phyloP scores from a whole-genome alignment of 2,329 filamentous ascomycete genomes.

The Fonsecaea monophora region DNA sequence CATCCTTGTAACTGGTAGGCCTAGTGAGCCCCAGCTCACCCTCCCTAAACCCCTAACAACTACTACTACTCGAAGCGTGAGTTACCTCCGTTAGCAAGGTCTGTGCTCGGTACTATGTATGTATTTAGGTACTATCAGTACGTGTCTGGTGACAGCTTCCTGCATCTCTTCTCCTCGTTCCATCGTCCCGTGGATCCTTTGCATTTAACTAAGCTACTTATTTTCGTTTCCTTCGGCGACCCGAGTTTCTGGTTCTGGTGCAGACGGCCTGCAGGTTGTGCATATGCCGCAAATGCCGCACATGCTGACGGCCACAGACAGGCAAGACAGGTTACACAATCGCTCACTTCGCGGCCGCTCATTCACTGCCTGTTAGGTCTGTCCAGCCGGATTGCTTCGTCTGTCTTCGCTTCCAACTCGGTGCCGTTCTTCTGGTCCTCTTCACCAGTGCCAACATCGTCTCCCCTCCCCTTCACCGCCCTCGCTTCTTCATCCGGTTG shows the following conservation, averaged over 20 bases:
- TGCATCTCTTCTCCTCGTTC: not conserved
- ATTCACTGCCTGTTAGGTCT: no score
- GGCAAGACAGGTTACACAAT: conserved; percentile 7
- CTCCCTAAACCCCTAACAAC: no score
- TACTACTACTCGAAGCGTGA: no score
- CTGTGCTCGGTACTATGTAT: no score
- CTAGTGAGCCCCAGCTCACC: no score
- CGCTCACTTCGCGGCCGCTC: not conserved
- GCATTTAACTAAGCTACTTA: not conserved
- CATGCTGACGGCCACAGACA: not conserved
- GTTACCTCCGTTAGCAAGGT: no score
- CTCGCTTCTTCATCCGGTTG: conserved; percentile 5
- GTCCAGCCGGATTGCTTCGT: not conserved
- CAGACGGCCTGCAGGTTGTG: conserved; percentile 1
- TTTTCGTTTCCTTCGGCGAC: conserved; percentile 13
- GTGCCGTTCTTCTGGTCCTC: not conserved
- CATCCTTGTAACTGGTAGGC: no score
- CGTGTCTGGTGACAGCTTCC: not conserved
- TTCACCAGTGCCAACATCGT: not conserved
- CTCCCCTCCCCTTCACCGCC: not conserved
- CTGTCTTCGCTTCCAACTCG: not conserved
- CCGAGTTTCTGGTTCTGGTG: conserved; percentile 23
- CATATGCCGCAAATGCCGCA: not conserved
- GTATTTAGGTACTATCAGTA: no score
- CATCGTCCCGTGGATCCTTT: not conserved